Evolutionary conservation across 371 early-diverging fungal genomes (phyloP), one percentile per base, ranked within the genome.

Genomic region (Mortierella polycephala): DNA sequence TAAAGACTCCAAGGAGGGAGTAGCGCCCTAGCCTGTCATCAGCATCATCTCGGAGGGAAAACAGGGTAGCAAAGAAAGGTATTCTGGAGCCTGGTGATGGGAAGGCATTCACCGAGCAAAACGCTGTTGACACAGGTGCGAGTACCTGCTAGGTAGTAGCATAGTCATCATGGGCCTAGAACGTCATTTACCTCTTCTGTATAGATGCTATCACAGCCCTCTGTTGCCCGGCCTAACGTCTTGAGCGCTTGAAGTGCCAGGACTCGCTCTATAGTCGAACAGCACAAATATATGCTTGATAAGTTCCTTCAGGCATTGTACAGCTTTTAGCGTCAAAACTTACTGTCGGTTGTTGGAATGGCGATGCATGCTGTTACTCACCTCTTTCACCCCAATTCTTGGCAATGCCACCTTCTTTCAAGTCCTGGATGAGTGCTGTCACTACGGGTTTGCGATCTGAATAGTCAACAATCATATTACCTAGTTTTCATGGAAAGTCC

Each of bases 181-280:
- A n/a, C n/a, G 37, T 41, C 7, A 47, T 16, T 44, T 77, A 77
- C 77, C 72, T 77, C 77, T 39, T 67, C 72, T 0, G 77, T 68
- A 42, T 67, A 77, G 44, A 77, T 68, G 56, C 65, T 64, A 16
- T 71, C 77, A 42, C 77, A 77, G 23, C 77, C 77, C 37, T 77
- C 77, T 14, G 77, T 68, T 13, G 71, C 52, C n/a, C 77, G 64
- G 7, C 77, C 72, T 9, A 77, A 56, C 1, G 71, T 77, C 62
- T 77, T 77, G 61, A 77, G 72, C 10, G 77, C 77, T 40, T 77
- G 72, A 14, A 77, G 58, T 20, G 77, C 71, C 41, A 71, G 37
- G 0, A 60, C 52, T 10, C 68, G 68, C 37, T 77, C 77, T 77
- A 18, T 6, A 5, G 14, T n/a, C 16, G 39, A 40, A 55, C 18